These are phyloP conservation scores for Rhizopus arrhizus DNA, from an alignment of 371 early-diverging fungal species.

Conservation along the genomic window DNA sequence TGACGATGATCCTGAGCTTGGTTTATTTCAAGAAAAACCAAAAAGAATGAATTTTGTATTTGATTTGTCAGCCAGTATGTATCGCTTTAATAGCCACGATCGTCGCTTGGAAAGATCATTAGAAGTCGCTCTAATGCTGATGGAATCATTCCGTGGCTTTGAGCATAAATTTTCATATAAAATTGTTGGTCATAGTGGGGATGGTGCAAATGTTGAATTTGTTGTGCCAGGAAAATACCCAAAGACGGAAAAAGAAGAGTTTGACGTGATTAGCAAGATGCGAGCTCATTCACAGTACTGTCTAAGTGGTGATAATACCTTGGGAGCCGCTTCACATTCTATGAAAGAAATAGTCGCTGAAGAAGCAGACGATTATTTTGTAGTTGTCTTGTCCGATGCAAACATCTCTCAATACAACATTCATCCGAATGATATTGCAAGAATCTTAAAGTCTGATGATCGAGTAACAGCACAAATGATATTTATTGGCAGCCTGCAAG, in stretches of 20 bases:
- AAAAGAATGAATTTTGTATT: conserved; percentile 81
- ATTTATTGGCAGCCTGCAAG: conserved; percentile 68
- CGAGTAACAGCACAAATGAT: conserved; percentile 73
- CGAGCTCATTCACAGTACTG: conserved; percentile 70
- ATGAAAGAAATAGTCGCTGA: conserved; percentile 74
- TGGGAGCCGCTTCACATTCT: conserved; percentile 70
- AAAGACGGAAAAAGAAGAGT: conserved; percentile 76
- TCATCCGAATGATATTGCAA: conserved; percentile 70
- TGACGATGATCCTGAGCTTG: conserved; percentile 73
- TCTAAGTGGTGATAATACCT: conserved; percentile 78
- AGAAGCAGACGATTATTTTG: conserved; percentile 82
- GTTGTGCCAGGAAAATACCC: conserved; percentile 71
- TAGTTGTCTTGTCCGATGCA: conserved; percentile 82
- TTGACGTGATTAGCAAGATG: conserved; percentile 68
- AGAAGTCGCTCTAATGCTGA: conserved; percentile 77
- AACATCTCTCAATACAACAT: conserved; percentile 84
- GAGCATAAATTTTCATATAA: conserved; percentile 83
- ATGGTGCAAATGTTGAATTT: conserved; percentile 75
- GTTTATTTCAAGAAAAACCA: conserved; percentile 72
- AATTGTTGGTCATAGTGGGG: conserved; percentile 81
- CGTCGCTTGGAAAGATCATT: conserved; percentile 70
- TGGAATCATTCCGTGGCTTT: conserved; percentile 84
- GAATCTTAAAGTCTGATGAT: conserved; percentile 68
- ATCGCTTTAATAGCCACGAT: conserved; percentile 74
- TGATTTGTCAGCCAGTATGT: conserved; percentile 82